Evolutionary conservation across 2,329 filamentous ascomycete species (phyloP).

Genomic region (Clathrospora elynae): DNA sequence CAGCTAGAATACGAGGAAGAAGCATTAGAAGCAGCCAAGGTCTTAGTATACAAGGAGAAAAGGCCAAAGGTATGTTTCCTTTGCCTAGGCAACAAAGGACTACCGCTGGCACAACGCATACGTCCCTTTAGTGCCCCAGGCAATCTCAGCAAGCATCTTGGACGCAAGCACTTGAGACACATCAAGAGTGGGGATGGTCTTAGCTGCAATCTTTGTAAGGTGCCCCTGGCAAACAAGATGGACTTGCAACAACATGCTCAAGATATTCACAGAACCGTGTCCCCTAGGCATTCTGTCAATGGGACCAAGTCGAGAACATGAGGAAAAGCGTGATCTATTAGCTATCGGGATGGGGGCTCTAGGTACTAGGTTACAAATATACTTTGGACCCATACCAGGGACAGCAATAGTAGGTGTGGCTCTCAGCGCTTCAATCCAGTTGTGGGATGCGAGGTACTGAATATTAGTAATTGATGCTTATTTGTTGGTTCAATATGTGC

Average conservation of each 20-base stretch:
- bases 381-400: too few species aligned
- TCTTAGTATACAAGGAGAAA: conserved; percentile 18
- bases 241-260: conserved; percentile 11
- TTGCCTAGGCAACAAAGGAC: conserved; percentile 18
- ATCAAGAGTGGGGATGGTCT: conserved; percentile 4
- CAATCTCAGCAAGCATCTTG: conserved; percentile 23
- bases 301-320: too few species aligned
- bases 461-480: too few species aligned
- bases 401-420: too few species aligned
- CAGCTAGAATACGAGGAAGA: conserved; percentile 10
- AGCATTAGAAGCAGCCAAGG: conserved; percentile 21
- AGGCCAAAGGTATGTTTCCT: conserved; percentile 23
- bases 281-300: conserved; percentile 1
- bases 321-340: too few species aligned
- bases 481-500: too few species aligned
- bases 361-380: too few species aligned
- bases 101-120: conserved; percentile 8
- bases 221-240: conserved; percentile 10
- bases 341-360: too few species aligned
- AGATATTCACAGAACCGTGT: conserved; percentile 10
- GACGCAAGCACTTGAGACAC: conserved; percentile 14
- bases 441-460: too few species aligned
- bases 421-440: too few species aligned
- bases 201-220: conserved; percentile 13
- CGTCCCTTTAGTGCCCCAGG: conserved; percentile 14